phyloP scores from a whole-genome alignment of 192 early-diverging fungal genomes.

The Fimicolochytrium jonesii region DNA sequence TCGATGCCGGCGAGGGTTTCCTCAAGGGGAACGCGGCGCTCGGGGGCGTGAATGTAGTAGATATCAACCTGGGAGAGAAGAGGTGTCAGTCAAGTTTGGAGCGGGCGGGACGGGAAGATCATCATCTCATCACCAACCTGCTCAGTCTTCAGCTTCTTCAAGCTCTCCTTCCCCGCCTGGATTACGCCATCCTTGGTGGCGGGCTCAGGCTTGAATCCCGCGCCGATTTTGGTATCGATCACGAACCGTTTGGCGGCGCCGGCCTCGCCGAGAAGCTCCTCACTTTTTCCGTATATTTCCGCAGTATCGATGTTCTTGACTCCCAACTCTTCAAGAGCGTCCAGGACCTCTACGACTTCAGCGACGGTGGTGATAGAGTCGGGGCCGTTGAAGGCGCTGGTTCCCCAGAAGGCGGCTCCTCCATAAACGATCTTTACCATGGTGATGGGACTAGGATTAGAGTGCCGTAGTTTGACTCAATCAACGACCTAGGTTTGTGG shows the following conservation, averaged over 20 bases:
- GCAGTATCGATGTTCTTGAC: constrained; percentile 34
- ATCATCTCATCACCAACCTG: constrained; percentile 5
- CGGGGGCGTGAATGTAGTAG: constrained; percentile 41
- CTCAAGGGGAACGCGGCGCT: constrained; percentile 34
- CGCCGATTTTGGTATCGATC: constrained; percentile 29
- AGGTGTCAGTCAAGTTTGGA: background rate
- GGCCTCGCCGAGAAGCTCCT: constrained; percentile 23
- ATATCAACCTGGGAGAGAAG: constrained; percentile 30
- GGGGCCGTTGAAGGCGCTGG: background rate
- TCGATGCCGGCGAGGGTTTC: constrained; percentile 38
- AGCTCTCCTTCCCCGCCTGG: constrained; percentile 11
- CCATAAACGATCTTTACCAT: constrained; percentile 7
- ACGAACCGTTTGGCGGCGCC: constrained; percentile 19
- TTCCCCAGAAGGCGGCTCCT: background rate
- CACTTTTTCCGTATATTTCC: constrained; percentile 36
- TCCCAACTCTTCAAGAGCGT: background rate
- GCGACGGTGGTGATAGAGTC: background rate
- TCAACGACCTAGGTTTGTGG: too few species aligned
- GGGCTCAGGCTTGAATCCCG: constrained; percentile 19
- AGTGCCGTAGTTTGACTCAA: too few species aligned
- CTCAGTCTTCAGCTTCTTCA: constrained; percentile 26
- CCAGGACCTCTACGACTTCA: background rate
- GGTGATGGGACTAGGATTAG: too few species aligned
- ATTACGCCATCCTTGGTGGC: constrained; percentile 3
- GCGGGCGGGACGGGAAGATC: too few species aligned